Conservation (phyloP, 257 asterid species). For the Knoxia roxburghii region DNA sequence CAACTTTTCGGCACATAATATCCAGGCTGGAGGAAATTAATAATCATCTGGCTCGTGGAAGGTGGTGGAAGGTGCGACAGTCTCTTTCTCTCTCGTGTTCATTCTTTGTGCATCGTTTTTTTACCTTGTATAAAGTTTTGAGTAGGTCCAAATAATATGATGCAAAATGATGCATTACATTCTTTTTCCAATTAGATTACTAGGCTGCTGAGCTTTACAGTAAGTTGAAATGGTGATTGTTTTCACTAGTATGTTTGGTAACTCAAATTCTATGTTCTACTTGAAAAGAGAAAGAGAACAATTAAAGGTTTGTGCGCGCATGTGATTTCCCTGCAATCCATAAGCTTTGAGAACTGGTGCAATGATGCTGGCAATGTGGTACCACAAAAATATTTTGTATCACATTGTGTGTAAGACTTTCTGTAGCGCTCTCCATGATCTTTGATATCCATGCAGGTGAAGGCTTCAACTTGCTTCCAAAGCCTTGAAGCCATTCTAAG, state of each 20-base stretch:
- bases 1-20: conserved; percentile 55
- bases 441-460: conserved; percentile 56
- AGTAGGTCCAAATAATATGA: not conserved
- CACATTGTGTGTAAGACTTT: too few relatives aligned
- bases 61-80: conserved; percentile 63
- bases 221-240: too few relatives aligned
- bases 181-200: not conserved
- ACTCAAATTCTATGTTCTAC: not conserved
- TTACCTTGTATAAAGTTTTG: not conserved
- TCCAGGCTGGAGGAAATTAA: conserved; percentile 47
- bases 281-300: not conserved
- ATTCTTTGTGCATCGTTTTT: not conserved
- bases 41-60: conserved; percentile 35
- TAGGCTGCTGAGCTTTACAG: not conserved
- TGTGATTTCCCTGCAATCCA: too few relatives aligned
- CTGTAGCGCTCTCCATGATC: too few relatives aligned
- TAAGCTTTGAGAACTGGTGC: too few relatives aligned
- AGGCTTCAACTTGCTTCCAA: conserved; percentile 39
- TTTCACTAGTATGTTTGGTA: not conserved
- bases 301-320: too few relatives aligned
- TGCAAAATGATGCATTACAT: not conserved
- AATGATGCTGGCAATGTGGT: too few relatives aligned
- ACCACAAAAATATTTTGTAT: too few relatives aligned
- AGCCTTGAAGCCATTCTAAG: conserved; percentile 55
- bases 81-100: not conserved